Evolutionary conservation across 2,329 filamentous ascomycete species (phyloP), one percentile per base, ranked within the genome.

Genomic region (Aspergillus pseudoviridinutans): DNA sequence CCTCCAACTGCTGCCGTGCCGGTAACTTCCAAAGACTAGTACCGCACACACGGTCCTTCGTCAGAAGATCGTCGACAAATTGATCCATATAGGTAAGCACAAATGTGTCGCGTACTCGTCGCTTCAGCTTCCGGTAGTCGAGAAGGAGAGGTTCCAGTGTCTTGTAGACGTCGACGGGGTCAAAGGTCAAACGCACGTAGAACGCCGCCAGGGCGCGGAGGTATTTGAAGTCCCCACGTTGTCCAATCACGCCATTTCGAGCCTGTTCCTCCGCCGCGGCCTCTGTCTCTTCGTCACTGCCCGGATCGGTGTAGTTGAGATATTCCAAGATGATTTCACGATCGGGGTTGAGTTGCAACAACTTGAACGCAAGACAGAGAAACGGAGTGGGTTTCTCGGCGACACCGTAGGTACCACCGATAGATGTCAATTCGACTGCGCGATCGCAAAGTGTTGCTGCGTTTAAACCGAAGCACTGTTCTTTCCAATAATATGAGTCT

Each of bases 401-500:
- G 20, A 86, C 84, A 54, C 92, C 92, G 68, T 91, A 91, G 4
- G 92, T 96, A 64, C 94, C 94, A 61, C 92, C 94, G 56, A 99
- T 84, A 74, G 89, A 94, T 51, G 79, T 83, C 50, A 99, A 84
- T 66, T 93, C 89, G 27, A 91, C 89, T 0, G 95, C 92, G 63
- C 94, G 90, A 77, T 97, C 91, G 67, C 96, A 88, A 5, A 99
- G 74, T 0, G 85, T 88, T 1, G 86, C 86, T 3, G 84, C 84
- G 78, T 97, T 99, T 63, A 99, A 82, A 46, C 90, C 94, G 76
- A 97, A 99, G 74, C 94, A 97, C 78, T 97, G 92, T 77, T 97
- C 94, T 76, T 97, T 97, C 89, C 92, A 99, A 80, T 96, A 99
- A 78, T 96, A 95, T 54, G 87, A 91, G 71, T 96, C 92, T 65